Base-by-base conservation (phyloP, 192 early-diverging fungal species). In the Entomortierella beljakovae region DNA sequence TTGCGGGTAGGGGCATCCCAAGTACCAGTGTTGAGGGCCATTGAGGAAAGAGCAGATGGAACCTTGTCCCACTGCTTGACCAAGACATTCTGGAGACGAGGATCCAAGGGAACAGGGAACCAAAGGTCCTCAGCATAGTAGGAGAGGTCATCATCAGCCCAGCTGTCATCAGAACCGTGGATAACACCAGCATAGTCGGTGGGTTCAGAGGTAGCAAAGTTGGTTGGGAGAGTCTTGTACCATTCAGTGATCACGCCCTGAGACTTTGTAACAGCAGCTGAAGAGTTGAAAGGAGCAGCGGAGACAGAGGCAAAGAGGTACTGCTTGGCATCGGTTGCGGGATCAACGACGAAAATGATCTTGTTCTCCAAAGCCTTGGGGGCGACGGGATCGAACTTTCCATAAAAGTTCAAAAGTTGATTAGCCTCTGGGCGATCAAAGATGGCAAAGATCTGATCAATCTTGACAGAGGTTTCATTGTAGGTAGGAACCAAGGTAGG, bases 391-490 rank as follows among this genome's bases (percentile, higher is more conserved):
- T 79, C 75, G 38, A 62, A 79, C 62, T 79, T 70, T 61, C 67
- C 31, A 32, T 79, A 79, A 57, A 79, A 79, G 25, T 42, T 32
- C 61, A 79, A 40, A 13, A 79, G 50, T 0, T 79, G 43, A 23
- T 11, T 54, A 22, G 61, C 75, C 56, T 79, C 49, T 18, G 75
- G 75, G 35, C 75, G 75, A 35, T 77, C 73, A 68, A 77, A 77
- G 61, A 77, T 77, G 57, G 66, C 75, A 70, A 79, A 79, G 61
- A 79, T 62, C 56, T 79, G 75, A 28, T 79, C 75, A 31, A 79
- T 70, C 22, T 56, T 29, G 51, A 79, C 75, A 16, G 46, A 38
- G 2, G 52, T 55, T n/a, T 33, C 75, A 51, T 64, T 70, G 61
- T 79, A 79, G 9, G 60, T 61, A 40, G 75, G 75, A 1, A 61